A percentile compares a stretch with the other conserved stretches of the same genome.
phyloP scores from a whole-genome alignment of 2,329 filamentous ascomycete species.

The Penicillium hordei region DNA sequence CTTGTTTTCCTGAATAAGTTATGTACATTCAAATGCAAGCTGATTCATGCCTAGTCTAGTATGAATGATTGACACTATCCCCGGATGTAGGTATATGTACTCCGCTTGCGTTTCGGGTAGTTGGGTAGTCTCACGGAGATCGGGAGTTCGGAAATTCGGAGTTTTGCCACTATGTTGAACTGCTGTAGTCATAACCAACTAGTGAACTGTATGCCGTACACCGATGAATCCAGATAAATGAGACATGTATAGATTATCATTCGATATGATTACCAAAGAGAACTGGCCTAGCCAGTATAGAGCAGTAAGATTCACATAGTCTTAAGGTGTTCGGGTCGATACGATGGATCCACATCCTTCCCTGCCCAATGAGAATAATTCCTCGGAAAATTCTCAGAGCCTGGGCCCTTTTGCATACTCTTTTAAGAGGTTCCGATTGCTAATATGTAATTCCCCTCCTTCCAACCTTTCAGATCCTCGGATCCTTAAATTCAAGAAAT shows the following conservation, averaged over 20 bases:
- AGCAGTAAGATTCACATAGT: background rate
- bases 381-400: slow-evolving; percentile 5
- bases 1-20: too few relatives aligned
- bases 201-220: background rate
- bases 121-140: background rate
- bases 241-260: background rate
- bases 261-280: background rate
- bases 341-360: slow-evolving; percentile 9
- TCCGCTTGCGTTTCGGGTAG: background rate
- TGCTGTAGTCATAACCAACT: background rate
- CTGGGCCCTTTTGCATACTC: slow-evolving; percentile 13
- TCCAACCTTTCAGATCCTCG: background rate
- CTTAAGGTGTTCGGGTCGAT: background rate
- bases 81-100: background rate
- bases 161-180: background rate
- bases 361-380: slow-evolving; percentile 14
- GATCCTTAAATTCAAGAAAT: background rate
- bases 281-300: background rate
- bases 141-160: background rate
- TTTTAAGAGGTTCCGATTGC: slow-evolving; percentile 12
- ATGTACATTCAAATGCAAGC: too few relatives aligned
- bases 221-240: background rate
- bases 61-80: background rate
- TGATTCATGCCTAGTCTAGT: background rate
- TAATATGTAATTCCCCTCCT: slow-evolving; percentile 14